Evolutionary conservation across 306 rosid genomes (phyloP).

Genomic region (Parietaria judaica): DNA sequence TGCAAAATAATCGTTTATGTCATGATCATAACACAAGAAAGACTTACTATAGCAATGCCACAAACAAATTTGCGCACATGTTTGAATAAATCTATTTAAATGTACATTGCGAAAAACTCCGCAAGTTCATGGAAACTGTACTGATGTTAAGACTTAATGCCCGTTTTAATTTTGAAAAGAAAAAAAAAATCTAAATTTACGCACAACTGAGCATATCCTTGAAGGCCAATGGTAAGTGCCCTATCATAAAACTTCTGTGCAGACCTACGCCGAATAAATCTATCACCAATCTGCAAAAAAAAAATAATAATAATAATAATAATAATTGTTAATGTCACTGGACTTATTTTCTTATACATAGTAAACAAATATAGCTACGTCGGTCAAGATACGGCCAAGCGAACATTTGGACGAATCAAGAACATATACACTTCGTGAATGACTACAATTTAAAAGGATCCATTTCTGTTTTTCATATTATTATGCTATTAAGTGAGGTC

Average conservation of each 20-base stretch:
- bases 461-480: too few species aligned
- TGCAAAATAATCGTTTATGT: slow-evolving; percentile 41
- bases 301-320: slow-evolving; percentile 4
- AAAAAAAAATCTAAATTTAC: slow-evolving; percentile 28
- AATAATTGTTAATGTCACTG: not conserved
- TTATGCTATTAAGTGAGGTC: too few species aligned
- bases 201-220: slow-evolving; percentile 85
- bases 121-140: slow-evolving; percentile 7
- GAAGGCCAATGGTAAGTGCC: slow-evolving; percentile 79
- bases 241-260: slow-evolving; percentile 78
- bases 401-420: too few species aligned
- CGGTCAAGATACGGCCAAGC: too few species aligned
- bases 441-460: too few species aligned
- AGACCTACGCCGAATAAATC: slow-evolving; percentile 78
- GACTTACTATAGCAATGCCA: not conserved
- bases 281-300: slow-evolving; percentile 68
- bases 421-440: too few species aligned
- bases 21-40: slow-evolving; percentile 12
- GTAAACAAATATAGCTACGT: not conserved
- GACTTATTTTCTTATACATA: not conserved
- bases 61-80: not conserved
- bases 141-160: not conserved
- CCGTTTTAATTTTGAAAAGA: slow-evolving; percentile 16
- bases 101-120: not conserved
- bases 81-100: not conserved